Percentiles rank a stretch among this genome's conserved stretches.
These are phyloP conservation scores for Coccomyxa sp. DNA, from an alignment of 139 green algal genomes.

Conservation along the genomic window DNA sequence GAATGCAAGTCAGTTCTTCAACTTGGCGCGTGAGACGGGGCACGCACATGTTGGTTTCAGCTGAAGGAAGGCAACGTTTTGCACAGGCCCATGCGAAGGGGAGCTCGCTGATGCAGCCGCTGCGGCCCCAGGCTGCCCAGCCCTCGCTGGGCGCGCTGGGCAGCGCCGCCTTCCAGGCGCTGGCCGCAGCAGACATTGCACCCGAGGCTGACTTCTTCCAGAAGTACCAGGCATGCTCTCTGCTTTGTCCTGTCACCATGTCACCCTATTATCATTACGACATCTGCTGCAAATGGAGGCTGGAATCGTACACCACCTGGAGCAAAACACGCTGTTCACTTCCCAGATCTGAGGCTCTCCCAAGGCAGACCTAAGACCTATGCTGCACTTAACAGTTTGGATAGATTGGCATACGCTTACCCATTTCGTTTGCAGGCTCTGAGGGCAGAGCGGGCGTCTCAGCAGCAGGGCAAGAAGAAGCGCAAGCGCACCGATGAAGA, in stretches of 20 bases:
- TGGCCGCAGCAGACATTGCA: constrained; percentile 61
- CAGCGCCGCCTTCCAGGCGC: constrained; percentile 57
- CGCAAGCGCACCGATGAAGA: constrained; percentile 20
- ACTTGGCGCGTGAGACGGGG: no score
- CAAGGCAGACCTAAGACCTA: no score
- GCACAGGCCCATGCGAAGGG: constrained; percentile 35
- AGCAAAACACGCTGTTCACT: no score
- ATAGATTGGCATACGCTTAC: no score
- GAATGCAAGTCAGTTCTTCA: no score
- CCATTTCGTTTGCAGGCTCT: no score
- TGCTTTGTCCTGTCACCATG: no score
- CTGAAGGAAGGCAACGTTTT: no score
- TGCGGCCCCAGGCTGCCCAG: not conserved
- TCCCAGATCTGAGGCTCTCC: no score
- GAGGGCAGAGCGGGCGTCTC: not conserved
- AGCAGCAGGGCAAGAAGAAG: constrained; percentile 9
- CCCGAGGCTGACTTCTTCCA: constrained; percentile 87
- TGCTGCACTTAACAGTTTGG: no score
- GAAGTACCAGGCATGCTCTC: not conserved
- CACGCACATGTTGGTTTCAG: no score
- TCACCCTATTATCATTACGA: not conserved
- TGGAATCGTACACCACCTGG: no score
- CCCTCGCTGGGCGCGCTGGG: constrained; percentile 20
- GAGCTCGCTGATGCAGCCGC: constrained; percentile 78
- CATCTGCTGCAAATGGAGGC: not conserved